Evolutionary conservation across 495 filamentous ascomycete genomes (phyloP).

Genomic region (Xylaria longipes): DNA sequence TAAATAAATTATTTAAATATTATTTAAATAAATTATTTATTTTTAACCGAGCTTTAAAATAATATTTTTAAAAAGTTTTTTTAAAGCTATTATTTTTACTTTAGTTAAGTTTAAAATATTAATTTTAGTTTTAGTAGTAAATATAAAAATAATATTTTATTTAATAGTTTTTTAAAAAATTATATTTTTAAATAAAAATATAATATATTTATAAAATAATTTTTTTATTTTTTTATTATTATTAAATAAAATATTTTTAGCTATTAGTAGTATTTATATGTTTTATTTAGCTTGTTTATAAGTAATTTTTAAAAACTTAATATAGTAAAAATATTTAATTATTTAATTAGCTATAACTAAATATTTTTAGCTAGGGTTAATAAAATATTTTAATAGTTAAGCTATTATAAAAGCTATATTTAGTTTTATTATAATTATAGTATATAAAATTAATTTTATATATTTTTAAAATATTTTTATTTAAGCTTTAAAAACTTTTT

Average conservation of each 20-base stretch:
- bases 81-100: background rate
- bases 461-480: background rate
- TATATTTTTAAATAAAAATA: background rate
- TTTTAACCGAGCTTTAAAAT: background rate
- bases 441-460: constrained; percentile 7
- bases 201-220: background rate
- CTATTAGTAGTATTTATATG: too few relatives aligned
- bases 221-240: background rate
- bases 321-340: background rate
- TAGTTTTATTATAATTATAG: background rate
- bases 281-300: background rate
- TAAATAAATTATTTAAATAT: background rate
- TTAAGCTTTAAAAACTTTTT: background rate
- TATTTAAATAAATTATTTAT: background rate
- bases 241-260: background rate
- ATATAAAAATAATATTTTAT: background rate
- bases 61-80: background rate
- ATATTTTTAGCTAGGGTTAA: background rate
- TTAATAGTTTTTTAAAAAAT: background rate
- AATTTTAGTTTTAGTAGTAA: background rate
- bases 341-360: too few relatives aligned
- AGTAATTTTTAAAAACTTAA: background rate
- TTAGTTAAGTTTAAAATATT: background rate
- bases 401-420: background rate
- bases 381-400: background rate